Evolutionary conservation across 2,329 filamentous ascomycete genomes (phyloP), one percentile per base, ranked within the genome.

Genomic region (Escovopsis sp.): DNA sequence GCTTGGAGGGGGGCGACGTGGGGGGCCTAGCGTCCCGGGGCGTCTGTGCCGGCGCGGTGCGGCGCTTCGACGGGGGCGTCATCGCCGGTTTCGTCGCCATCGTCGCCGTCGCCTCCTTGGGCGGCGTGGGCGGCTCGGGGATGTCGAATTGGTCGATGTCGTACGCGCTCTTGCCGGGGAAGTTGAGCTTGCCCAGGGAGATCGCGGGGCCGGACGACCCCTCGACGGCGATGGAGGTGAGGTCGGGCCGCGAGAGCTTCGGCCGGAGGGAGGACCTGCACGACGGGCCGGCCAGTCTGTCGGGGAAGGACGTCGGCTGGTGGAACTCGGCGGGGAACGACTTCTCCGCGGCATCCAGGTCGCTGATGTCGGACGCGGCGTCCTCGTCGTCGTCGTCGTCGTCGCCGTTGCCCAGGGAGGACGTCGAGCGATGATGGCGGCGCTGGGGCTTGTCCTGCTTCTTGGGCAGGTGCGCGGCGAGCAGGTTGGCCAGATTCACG

Each of bases 301-400:
- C 26, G 26, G 52, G 51, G 44, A 55, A 55, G 6, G 53, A 52
- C 28, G 52, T 50, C 9, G 54, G 52, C 28, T 30, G 28, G 8
- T 30, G 28, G 1, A 51, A 41, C 12, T 52, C 47, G 2, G 48
- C 10, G 3, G 41, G 40, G 4, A 53, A 48, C 0, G 47, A 42
- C 12, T 44, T 47, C 5, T 49, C 49, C 10, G 71, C 66, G 1
- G 74, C 68, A 38, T 75, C 72, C n/a, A 70, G 54, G 36, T 75
- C 70, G 41, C 69, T 72, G 15, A 73, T 59, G 33, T 73, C 70
- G 0, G 70, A 73, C 6, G 66, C 59, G 0, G 55, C 53, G 10
- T 53, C 48, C 0, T 47, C 42, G 2, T 48, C 45, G 2, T 42
- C 42, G 1, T 47, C 43, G n/a, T n/a, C n/a, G 12, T 53, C 48